Base-by-base conservation (phyloP, 306 rosid species). In the Heteromeles arbutifolia region DNA sequence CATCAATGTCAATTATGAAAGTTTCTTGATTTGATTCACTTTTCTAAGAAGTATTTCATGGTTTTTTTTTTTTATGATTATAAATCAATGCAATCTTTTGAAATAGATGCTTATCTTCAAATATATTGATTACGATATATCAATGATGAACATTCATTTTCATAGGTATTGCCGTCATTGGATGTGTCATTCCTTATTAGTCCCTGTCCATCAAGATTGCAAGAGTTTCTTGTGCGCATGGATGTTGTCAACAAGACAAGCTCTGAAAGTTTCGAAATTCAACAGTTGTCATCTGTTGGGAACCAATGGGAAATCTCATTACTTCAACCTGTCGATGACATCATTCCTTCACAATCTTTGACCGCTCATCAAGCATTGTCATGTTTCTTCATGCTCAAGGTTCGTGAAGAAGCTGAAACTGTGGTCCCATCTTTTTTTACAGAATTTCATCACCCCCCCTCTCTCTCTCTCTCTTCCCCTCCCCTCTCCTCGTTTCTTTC, bases 181-280 rank as follows among this genome's bases (percentile, higher is more conserved):
- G 99, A 89, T 48, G 82, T 96, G 75, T 86, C 93, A 26, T 96
- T 90, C 85, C 96, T 89, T 83, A 87, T 92, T 70, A 84, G 86
- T 83, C 98, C 97, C 82, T 92, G 96, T 78, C 88, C 90, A 57
- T 90, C 90, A 85, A 92, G 94, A 85, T 74, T 92, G 75, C 87
- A 84, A 59, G 97, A 96, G 77, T 96, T 90, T 79, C 93, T 96
- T 67, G 97, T 96, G 77, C 90, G 87, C 70, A 85, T 96, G 98
- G 93, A 96, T 84, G 88, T 88, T 41, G 76, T 85, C 72, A 92
- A 96, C 90, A 89, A 80, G 85, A 92, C 99, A 58, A 86, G 78
- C 84, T 78, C 97, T 3, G 88, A 90, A 84, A 82, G 78, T 75
- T 96, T 92, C 84, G 93, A 86, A 77, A 85, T 88, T 83, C 90